Percentiles rank a stretch among this genome's conserved stretches.
These are phyloP conservation scores for Curvularia sp. DNA, from an alignment of 2,329 filamentous ascomycete species.

Conservation along the genomic window DNA sequence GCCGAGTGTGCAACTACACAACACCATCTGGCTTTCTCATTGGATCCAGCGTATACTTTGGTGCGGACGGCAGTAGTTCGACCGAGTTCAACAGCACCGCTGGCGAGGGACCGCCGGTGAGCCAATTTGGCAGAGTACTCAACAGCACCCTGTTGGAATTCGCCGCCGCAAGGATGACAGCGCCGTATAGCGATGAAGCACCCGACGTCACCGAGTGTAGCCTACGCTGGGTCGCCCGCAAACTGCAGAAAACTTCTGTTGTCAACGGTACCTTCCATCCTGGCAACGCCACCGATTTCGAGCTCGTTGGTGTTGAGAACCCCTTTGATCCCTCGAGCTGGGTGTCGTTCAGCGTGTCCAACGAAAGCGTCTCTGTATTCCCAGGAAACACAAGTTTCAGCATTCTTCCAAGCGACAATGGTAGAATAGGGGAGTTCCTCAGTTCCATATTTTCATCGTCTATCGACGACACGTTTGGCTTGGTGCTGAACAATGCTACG, in stretches of 20 bases:
- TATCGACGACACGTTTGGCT: neutral
- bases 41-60: neutral
- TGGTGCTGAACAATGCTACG: neutral
- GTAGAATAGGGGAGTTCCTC: neutral
- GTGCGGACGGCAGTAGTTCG: neutral
- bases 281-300: neutral
- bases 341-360: neutral
- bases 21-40: neutral
- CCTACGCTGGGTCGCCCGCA: conserved; percentile 5
- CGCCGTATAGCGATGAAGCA: neutral
- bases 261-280: conserved; percentile 8
- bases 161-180: neutral
- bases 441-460: neutral
- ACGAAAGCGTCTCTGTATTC: neutral
- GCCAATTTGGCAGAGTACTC: neutral
- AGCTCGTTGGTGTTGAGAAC: neutral
- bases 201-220: neutral
- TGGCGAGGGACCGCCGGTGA: neutral
- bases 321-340: neutral
- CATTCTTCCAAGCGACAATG: neutral
- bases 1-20: neutral
- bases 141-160: neutral
- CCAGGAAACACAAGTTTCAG: conserved; percentile 1
- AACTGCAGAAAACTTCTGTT: neutral
- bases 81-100: conserved; percentile 5